Evolutionary conservation across 2,329 filamentous ascomycete genomes (phyloP).

Genomic region (Metarhizium robertsii): DNA sequence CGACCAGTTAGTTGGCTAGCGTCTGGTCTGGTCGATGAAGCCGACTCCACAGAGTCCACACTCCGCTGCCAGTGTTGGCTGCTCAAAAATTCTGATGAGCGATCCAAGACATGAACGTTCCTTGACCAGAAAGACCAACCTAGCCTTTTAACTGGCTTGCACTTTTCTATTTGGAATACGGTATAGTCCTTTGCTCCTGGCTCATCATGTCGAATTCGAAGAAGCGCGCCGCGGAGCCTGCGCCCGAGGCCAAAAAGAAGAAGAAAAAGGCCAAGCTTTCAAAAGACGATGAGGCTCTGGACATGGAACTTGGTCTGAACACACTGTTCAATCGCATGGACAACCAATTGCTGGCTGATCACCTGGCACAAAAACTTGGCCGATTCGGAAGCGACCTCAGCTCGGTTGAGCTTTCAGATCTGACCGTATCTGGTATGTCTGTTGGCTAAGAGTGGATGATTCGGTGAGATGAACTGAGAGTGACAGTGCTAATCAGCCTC

Average conservation of each 20-base stretch:
- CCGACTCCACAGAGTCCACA: background rate
- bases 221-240: constrained; percentile 48
- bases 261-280: constrained; percentile 44
- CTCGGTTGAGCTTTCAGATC: constrained; percentile 72
- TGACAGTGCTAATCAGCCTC: background rate
- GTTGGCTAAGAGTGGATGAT: background rate
- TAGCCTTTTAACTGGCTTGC: background rate
- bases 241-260: constrained; percentile 30
- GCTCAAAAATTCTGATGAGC: background rate
- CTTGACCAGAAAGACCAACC: background rate
- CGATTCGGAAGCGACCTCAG: constrained; percentile 76
- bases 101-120: background rate
- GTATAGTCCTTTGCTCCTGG: background rate
- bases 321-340: constrained; percentile 76
- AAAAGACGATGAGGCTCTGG: constrained; percentile 47
- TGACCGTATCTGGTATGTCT: constrained; percentile 63
- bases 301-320: constrained; percentile 68
- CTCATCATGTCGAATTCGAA: constrained; percentile 32
- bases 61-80: background rate
- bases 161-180: background rate
- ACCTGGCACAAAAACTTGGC: constrained; percentile 69
- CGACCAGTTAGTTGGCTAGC: too few relatives aligned
- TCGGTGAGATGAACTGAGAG: background rate
- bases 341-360: constrained; percentile 71
- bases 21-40: background rate